phyloP scores from a whole-genome alignment of 805 yeast genomes.

The Kluyveromyces nonfermentans region DNA sequence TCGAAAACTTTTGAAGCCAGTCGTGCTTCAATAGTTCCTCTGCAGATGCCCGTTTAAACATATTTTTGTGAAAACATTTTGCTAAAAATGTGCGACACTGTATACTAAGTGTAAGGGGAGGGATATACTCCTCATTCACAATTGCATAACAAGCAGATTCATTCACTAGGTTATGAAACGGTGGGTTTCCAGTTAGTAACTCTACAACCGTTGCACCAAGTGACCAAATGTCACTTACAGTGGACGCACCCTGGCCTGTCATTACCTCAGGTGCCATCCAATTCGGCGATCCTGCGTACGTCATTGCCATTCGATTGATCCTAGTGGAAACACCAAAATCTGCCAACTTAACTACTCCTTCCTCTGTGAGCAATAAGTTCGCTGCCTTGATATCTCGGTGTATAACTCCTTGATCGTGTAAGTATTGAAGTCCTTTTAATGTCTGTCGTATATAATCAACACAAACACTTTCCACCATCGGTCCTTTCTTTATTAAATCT shows the following conservation, averaged over 20 bases:
- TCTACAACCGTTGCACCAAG: constrained; percentile 93
- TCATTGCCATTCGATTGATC: constrained; percentile 50
- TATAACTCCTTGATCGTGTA: constrained; percentile 71
- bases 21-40: constrained; percentile 51
- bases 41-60: constrained; percentile 58
- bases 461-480: constrained; percentile 53
- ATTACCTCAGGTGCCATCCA: constrained; percentile 99
- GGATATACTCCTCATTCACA: constrained; percentile 33
- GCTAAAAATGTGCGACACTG: constrained; percentile 61
- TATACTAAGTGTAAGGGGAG: constrained; percentile 26
- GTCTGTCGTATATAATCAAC: constrained; percentile 60
- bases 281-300: constrained; percentile 80
- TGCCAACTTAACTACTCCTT: constrained; percentile 77
- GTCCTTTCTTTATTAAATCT: constrained; percentile 29
- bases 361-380: constrained; percentile 60
- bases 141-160: constrained; percentile 30
- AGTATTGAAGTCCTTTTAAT: constrained; percentile 56
- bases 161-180: constrained; percentile 52
- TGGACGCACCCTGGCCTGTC: constrained; percentile 71
- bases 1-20: constrained; percentile 27
- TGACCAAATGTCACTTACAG: constrained; percentile 89
- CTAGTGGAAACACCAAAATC: constrained; percentile 95
- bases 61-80: constrained; percentile 63
- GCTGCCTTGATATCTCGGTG: constrained; percentile 96
- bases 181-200: constrained; percentile 77